Percentiles rank a stretch among this genome's conserved stretches.
These are phyloP conservation scores for Panicum virgatum DNA, from an alignment of 202 grass and related monocot genomes.

Conservation along the genomic window DNA sequence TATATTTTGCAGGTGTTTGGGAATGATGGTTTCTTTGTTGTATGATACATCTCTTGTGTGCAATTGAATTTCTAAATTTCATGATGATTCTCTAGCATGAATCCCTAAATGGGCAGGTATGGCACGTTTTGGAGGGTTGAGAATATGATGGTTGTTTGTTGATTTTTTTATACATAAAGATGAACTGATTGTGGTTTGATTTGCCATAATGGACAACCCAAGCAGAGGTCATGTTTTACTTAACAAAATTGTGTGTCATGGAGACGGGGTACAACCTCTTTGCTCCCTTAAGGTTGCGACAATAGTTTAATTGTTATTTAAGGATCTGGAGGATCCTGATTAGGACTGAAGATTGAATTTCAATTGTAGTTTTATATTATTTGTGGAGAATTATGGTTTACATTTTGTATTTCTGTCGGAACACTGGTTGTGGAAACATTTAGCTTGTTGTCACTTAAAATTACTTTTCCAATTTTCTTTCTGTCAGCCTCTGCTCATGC, in stretches of 20 bases:
- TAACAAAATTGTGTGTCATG: neutral
- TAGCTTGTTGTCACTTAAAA: neutral
- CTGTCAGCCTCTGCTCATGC: neutral
- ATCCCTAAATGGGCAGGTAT: neutral
- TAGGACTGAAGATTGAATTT: constrained; percentile 26
- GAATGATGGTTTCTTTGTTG: neutral
- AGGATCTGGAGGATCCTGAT: constrained; percentile 12
- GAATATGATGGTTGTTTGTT: constrained; percentile 16
- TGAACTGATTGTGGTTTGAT: constrained; percentile 4
- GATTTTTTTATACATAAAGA: neutral
- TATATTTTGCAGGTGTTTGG: neutral
- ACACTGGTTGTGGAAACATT: neutral
- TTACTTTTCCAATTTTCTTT: constrained; percentile 11
- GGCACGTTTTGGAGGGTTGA: neutral
- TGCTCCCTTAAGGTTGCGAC: neutral
- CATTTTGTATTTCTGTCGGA: constrained; percentile 5
- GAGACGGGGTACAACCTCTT: neutral
- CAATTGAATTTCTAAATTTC: neutral
- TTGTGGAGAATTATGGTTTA: neutral
- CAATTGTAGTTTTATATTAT: neutral
- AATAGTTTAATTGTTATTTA: constrained; percentile 11
- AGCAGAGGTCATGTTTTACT: neutral
- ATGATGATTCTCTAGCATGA: neutral
- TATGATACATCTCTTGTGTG: neutral
- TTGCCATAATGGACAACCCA: constrained; percentile 1